Conservation (phyloP, 805 yeast genomes). For the Pichia rugopelliculosa region DNA sequence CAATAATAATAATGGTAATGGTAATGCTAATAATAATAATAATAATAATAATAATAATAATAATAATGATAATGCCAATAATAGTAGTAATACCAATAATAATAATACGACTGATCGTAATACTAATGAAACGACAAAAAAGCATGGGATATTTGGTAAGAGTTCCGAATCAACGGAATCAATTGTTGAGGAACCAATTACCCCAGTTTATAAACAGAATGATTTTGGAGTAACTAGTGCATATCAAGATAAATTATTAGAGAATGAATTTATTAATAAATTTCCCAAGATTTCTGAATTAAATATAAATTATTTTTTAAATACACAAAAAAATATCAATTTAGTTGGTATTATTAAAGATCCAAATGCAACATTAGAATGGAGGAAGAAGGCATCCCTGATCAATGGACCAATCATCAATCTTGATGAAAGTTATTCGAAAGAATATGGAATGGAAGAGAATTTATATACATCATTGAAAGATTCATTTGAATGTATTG, state of each 20-base stretch:
- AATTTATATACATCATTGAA: constrained; percentile 60
- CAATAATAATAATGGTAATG: too few species aligned
- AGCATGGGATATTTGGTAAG: neutral
- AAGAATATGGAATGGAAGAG: constrained; percentile 39
- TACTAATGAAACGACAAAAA: neutral
- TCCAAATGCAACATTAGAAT: constrained; percentile 49
- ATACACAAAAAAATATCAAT: constrained; percentile 37
- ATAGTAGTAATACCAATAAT: neutral
- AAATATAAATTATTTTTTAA: constrained; percentile 30
- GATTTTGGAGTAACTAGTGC: constrained; percentile 5
- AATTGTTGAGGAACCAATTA: neutral
- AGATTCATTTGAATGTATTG: constrained; percentile 79
- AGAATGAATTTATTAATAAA: constrained; percentile 14
- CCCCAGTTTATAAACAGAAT: neutral
- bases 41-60: neutral
- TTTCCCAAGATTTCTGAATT: constrained; percentile 31
- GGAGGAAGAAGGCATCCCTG: constrained; percentile 70
- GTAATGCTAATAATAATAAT: neutral
- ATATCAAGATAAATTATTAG: constrained; percentile 18
- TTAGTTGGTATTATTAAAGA: constrained; percentile 39
- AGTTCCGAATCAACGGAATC: neutral
- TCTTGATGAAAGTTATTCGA: constrained; percentile 58
- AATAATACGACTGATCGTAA: neutral
- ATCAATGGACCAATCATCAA: constrained; percentile 78
- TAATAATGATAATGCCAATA: neutral